These are phyloP conservation scores for Cadophora gregata DNA, from an alignment of 2,329 filamentous ascomycete species.

Conservation along the genomic window DNA sequence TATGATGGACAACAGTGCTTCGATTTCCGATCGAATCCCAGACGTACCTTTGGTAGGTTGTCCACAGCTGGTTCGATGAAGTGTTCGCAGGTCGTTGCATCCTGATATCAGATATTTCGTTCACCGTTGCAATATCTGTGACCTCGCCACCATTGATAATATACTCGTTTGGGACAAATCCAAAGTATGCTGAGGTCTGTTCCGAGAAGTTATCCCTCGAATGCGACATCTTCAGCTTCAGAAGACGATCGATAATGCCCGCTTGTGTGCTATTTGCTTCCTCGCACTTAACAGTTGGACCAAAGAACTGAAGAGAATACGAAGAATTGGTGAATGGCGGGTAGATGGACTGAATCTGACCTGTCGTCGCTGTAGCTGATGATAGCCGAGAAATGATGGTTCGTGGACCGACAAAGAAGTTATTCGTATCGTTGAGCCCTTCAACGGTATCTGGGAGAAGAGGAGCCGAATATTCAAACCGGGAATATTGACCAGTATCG, in stretches of 20 bases:
- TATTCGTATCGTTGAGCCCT: slow-evolving; percentile 6
- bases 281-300: slow-evolving; percentile 29
- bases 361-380: slow-evolving; percentile 27
- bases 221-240: not conserved
- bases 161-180: slow-evolving; percentile 28
- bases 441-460: not conserved
- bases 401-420: slow-evolving; percentile 29
- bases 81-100: slow-evolving; percentile 27
- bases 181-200: slow-evolving; percentile 27
- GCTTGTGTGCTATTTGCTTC: slow-evolving; percentile 22
- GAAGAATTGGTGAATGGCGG: slow-evolving; percentile 28
- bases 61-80: slow-evolving; percentile 30
- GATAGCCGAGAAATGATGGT: slow-evolving; percentile 30
- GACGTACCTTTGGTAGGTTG: slow-evolving; percentile 22
- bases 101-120: slow-evolving; percentile 12
- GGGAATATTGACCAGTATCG: slow-evolving; percentile 2
- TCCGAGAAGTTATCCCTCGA: slow-evolving; percentile 17
- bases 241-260: slow-evolving; percentile 22
- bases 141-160: slow-evolving; percentile 16
- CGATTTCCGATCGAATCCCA: slow-evolving; percentile 4
- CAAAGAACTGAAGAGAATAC: slow-evolving; percentile 31
- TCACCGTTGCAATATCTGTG: slow-evolving; percentile 3
- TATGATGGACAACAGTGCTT: slow-evolving; percentile 19
- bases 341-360: slow-evolving; percentile 26
- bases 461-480: slow-evolving; percentile 25